phyloP scores from a whole-genome alignment of 371 early-diverging fungal genomes.

The Dichotomocladium elegans region DNA sequence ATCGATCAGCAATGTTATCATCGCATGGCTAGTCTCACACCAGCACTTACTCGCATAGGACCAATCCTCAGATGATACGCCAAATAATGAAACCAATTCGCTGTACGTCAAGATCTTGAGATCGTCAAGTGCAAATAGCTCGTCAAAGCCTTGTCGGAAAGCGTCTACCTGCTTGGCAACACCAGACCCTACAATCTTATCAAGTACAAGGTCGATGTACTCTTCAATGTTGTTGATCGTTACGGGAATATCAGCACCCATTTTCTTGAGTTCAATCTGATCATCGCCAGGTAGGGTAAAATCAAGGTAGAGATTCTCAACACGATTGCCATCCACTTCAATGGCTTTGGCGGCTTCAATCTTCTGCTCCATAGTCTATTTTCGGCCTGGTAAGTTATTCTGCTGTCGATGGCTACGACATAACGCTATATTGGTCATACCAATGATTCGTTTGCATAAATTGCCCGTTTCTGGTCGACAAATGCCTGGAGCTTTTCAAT shows the following conservation, averaged over 20 bases:
- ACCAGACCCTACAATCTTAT: constrained; percentile 71
- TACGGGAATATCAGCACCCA: constrained; percentile 64
- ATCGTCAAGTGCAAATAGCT: constrained; percentile 69
- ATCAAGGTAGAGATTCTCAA: constrained; percentile 75
- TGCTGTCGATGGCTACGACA: neutral
- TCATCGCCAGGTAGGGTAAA: constrained; percentile 83
- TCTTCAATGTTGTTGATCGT: constrained; percentile 72
- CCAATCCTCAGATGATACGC: constrained; percentile 79
- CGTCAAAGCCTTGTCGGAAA: constrained; percentile 81
- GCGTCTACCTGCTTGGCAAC: constrained; percentile 68
- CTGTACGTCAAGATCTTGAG: constrained; percentile 62
- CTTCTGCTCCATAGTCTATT: constrained; percentile 29
- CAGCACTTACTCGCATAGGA: constrained; percentile 49
- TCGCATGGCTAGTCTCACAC: neutral
- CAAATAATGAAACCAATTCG: constrained; percentile 74
- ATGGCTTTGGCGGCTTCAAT: constrained; percentile 37
- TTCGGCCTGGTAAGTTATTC: neutral
- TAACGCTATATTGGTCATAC: too few species aligned
- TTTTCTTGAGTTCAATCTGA: constrained; percentile 53
- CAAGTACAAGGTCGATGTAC: constrained; percentile 67
- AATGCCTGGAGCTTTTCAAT: constrained; percentile 58
- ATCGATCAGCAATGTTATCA: neutral
- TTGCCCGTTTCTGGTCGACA: constrained; percentile 45
- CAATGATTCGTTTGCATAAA: constrained; percentile 46
- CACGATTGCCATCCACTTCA: constrained; percentile 39